Base-by-base conservation (phyloP, 805 yeast species). In the Starmerella floricola region DNA sequence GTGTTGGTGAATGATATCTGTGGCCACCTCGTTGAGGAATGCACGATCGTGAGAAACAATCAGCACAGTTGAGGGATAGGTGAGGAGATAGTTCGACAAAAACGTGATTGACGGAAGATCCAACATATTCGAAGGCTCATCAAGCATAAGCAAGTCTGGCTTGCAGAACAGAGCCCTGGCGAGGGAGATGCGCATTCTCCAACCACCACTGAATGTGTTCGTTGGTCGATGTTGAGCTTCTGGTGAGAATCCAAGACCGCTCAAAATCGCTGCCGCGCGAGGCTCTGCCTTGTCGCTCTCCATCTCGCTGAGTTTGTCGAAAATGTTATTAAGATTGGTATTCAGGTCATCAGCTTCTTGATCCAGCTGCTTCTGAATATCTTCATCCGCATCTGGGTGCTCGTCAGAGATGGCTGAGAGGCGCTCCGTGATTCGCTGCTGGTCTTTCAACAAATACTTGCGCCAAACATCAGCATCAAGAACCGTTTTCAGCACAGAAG, bases 41-140 rank as follows among this genome's bases (percentile, higher is more conserved):
- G 95, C 85, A 58, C 98, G 78, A 63, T 91, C 99, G 69, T 91
- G 99, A 43, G 98, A 91, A 34, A 91, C 99, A 33, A 88, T 94
- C 50, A 91, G 67, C 2, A 91, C 91, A 0, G 98, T 91, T 1
- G 95, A 74, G 41, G 94, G 87, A 60, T 91, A 91, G 6, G 83
- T 71, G 59, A 84, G 94, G 53, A 91, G 67, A 60, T 91, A 91
- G 53, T 82, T 76, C 10, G 97, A 88, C 58, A 91, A 71, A 61
- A 78, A 91, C 1, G 96, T 88, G 60, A 91, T 84, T 41, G 97
- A 87, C 23, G 98, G 99, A 62, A 91, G 95, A 75, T 91, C 99
- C 94, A 91, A 82, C 95, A 87, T 91, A 79, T 91, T 91, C 48
- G 97, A 87, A 57, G 99, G 99, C 72, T 91, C 99, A 74, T 91